Evolutionary conservation across 2,329 filamentous ascomycete genomes (phyloP), one percentile per base, ranked within the genome.

Genomic region (Thielaviopsis punctulata): DNA sequence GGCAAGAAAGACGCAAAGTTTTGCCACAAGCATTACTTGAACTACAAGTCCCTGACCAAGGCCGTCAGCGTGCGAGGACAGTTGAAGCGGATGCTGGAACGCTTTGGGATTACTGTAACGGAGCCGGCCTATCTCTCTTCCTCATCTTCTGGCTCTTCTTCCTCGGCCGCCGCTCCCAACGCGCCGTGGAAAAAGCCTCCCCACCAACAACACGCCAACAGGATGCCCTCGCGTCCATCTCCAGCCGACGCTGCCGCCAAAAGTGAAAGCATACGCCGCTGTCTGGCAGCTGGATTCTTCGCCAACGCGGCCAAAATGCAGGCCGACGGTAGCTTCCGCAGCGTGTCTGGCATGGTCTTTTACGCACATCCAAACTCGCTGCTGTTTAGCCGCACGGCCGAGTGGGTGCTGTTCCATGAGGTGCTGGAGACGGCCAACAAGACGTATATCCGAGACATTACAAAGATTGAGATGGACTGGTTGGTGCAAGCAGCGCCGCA

Each of bases 401-500:
- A 95, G 57, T 96, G 90, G 88, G 88, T 96, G 9, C 76, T 98
- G 30, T 98, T 95, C 62, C 84, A 93, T 60, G 90, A 95, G 67
- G 79, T 95, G 36, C 79, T 95, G 73, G 86, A 96, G 68, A 93
- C 86, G 4, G 79, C 83, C 9, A 79, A 77, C 57, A 96, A 96
- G 72, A 88, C 78, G 0, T 96, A 83, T 63, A 93, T 98, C 60
- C 75, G 87, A 52, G 90, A 96, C 65, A 71, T 96, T 55, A 92
- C 82, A n/a, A 92, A 86, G 69, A 85, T 96, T 60, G 86, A 95
- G 63, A 95, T 87, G 72, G 72, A 70, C n/a, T 98, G 90, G 86
- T 72, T 98, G 59, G 64, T 89, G 47, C 87, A 96, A 64, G 93
- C 90, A 70, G 88, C 86, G 13, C 80, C 86, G 0, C 80, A 83